Percentiles rank a stretch among this genome's conserved stretches.
phyloP scores from a whole-genome alignment of 345 rosid species.

The Brassica incana region DNA sequence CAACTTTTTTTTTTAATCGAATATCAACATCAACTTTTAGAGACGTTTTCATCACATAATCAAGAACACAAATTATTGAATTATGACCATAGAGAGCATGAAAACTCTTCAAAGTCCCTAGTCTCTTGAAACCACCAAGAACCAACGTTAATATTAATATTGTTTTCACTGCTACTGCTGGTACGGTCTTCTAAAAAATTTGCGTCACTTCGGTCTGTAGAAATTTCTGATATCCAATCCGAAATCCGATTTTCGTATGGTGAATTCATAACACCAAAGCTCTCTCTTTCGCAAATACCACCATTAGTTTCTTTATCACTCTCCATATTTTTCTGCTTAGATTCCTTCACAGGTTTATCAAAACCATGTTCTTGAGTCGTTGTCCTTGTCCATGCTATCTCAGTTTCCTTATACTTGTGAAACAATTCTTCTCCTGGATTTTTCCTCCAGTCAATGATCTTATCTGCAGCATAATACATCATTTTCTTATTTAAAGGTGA shows the following conservation, averaged over 20 bases:
- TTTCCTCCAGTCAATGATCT: conserved; percentile 5
- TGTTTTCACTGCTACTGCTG: conserved; percentile 22
- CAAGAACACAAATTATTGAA: not conserved
- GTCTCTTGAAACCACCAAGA: conserved; percentile 39
- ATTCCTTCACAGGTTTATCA: conserved; percentile 9
- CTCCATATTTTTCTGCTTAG: conserved; percentile 18
- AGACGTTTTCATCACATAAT: not conserved
- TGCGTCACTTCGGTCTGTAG: conserved; percentile 36
- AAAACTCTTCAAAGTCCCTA: conserved; percentile 33
- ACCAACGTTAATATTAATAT: conserved; percentile 11
- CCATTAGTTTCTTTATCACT: conserved; percentile 18
- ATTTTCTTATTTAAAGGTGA: not conserved
- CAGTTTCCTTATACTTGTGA: conserved; percentile 22
- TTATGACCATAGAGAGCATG: conserved; percentile 35
- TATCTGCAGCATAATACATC: conserved; percentile 9
- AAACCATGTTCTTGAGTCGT: conserved; percentile 23
- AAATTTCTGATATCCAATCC: conserved; percentile 57
- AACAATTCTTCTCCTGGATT: conserved; percentile 7
- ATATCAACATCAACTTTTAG: not conserved
- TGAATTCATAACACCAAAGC: conserved; percentile 41
- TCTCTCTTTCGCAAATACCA: conserved; percentile 9
- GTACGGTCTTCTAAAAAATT: conserved; percentile 28
- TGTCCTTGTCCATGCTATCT: conserved; percentile 1
- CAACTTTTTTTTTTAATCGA: not conserved
- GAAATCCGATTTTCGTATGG: conserved; percentile 52